Conservation (phyloP, 345 rosid genomes). For the Eucalyptus fibrosa region DNA sequence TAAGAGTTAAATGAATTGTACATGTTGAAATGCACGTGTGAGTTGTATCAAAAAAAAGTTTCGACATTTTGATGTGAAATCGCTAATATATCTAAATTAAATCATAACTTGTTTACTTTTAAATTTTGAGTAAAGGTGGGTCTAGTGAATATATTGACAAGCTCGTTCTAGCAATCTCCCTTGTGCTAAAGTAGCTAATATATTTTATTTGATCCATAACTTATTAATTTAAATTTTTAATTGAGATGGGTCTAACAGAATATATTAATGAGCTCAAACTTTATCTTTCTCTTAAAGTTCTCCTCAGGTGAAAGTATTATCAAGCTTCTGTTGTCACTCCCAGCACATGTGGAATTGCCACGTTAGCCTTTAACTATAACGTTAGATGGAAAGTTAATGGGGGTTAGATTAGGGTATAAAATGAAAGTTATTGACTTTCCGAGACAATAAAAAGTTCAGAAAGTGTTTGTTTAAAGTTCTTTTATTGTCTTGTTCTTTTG, state of each 20-base stretch:
- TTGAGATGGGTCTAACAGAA: too few relatives aligned
- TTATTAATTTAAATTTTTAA: too few relatives aligned
- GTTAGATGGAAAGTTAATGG: not conserved
- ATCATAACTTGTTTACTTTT: not conserved
- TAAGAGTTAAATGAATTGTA: too few relatives aligned
- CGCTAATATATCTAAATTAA: too few relatives aligned
- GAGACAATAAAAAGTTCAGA: not conserved
- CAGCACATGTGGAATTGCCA: not conserved
- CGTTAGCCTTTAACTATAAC: not conserved
- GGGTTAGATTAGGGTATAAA: not conserved
- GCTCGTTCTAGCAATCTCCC: accelerated
- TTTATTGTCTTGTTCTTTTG: too few relatives aligned
- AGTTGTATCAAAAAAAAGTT: too few relatives aligned
- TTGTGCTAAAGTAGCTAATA: not conserved
- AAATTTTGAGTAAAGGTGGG: too few relatives aligned
- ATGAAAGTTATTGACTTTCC: too few relatives aligned
- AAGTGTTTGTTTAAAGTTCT: too few relatives aligned
- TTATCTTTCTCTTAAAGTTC: not conserved
- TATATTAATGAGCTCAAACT: not conserved
- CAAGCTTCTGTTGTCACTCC: not conserved
- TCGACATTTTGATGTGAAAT: not conserved
- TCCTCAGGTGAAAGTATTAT: not conserved
- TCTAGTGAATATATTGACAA: not conserved
- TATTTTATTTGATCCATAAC: too few relatives aligned
- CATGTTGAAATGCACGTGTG: not conserved